Evolutionary conservation across 2,329 filamentous ascomycete genomes (phyloP), one percentile per base, ranked within the genome.

Genomic region (Mycosphaerella sp.): DNA sequence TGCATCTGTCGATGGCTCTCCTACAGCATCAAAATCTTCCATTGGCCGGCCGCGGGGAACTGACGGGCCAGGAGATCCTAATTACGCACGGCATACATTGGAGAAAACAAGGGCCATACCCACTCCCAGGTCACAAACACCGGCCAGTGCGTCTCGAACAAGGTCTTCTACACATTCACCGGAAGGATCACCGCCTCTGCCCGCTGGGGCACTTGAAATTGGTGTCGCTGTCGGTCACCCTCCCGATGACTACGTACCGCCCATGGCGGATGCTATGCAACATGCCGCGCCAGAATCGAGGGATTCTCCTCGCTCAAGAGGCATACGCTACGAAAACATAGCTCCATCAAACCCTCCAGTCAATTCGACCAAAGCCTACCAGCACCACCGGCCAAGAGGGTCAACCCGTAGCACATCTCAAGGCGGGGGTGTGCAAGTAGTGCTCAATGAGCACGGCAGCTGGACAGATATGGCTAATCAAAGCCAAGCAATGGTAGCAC

Each of bases 401-500:
- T 80, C 80, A 25, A 84, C 84, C 53, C 79, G 87, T 46, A 85
- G 88, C 51, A 83, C 81, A 51, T 88, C 85, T 59, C 84, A 87
- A 63, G 81, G 85, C 3, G 90, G 90, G 47, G 91, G 91, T 14
- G 82, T 96, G 49, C 89, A 95, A 69, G 87, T 96, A 62, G 90
- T 93, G 16, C 79, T 97, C 34, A 90, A 95, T 62, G 89, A 89
- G 63, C 82, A 85, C 13, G 87, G 89, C 53, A 91, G 86, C 68
- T 97, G 90, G 91, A 90, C 86, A 41, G 87, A 95, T 56, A 79
- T 96, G 67, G 88, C 89, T 43, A 85, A 90, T 53, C 86, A 90
- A 63, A 90, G 89, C 63, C 80, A 85, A 44, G 89, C 85, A 2
- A 74, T 91, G 35, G 61, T 74, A 81, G 54, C 42, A 62, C 54